Base-by-base conservation (phyloP, 768 basidiomycete species). In the Naganishia antarctica region DNA sequence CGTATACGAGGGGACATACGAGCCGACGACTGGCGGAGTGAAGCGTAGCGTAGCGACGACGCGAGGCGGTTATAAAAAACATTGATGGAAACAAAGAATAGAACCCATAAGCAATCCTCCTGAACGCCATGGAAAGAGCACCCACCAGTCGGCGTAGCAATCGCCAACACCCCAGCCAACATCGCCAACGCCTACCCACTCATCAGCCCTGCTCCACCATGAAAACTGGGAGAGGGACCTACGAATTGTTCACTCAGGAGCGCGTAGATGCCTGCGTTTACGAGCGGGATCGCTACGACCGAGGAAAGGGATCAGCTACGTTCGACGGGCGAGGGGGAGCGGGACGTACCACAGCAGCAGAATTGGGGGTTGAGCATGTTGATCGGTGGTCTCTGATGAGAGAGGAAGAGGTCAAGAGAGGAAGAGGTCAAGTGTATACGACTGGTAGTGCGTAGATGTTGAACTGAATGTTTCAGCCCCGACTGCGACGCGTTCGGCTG, bases 241-340 rank as follows among this genome's bases (percentile, higher is more conserved):
- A 83, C 79, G 45, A 89, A 81, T 78, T 96, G 92, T 75, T 94
- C 89, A 0, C 80, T 75, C 51, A 98, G 77, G 29, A 87, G 83
- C 21, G 84, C 77, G 70, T 96, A 97, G 60, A 97, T 89, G 32
- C 96, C 96, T 66, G 85, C 83, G 80, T 99, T 94, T 67, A 91
- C 81, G 51, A 91, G 79, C 9, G 93, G 93, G 65, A 97, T 87
- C 46, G 92, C 92, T 79, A 7, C 11, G 25, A 34, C 23, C 7
- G 34, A 15, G 34, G 34, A 8, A 60, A 61, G 49, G 67, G 50
- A 45, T 61, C 57, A 40, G 37, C 45, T 41, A 34, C 25, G 25
- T n/a, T 31, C 21, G 23, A 21, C 3, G 46, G 28, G 0, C 16
- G 51, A 15, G 4, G 29, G 12, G 4, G 29, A n/a, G n/a, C n/a